Evolutionary conservation across 176 grass and related monocot genomes (phyloP).

Genomic region (Poa annua): DNA sequence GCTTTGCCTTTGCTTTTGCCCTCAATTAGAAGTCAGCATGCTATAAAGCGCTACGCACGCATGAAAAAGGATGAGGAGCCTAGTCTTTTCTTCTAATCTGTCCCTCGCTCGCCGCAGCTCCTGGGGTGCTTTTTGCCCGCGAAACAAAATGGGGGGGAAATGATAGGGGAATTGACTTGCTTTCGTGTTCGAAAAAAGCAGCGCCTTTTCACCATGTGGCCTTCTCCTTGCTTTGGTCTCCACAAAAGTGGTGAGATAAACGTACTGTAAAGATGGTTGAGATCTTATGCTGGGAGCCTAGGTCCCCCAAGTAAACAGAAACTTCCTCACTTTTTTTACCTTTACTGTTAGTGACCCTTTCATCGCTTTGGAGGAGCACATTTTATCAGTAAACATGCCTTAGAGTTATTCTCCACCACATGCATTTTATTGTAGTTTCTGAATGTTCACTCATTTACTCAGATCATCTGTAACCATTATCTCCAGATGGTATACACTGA

Average conservation of each 20-base stretch:
- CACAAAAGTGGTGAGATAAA: slow-evolving; percentile 39
- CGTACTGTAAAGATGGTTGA: slow-evolving; percentile 31
- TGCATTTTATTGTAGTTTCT: not conserved
- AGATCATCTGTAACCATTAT: not conserved
- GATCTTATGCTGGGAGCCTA: slow-evolving; percentile 15
- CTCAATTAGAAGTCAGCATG: slow-evolving; percentile 44
- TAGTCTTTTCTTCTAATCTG: slow-evolving; percentile 53
- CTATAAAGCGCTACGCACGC: slow-evolving; percentile 42
- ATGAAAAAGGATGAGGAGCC: not conserved
- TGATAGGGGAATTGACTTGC: slow-evolving; percentile 58
- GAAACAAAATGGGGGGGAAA: slow-evolving; percentile 44
- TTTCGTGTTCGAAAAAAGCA: slow-evolving; percentile 38
- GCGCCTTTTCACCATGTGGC: slow-evolving; percentile 38
- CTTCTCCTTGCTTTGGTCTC: slow-evolving; percentile 51
- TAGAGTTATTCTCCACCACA: not conserved
- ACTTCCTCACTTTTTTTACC: slow-evolving; percentile 36
- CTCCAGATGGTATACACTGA: not conserved
- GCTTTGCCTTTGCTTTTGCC: not conserved
- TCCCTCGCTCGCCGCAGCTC: slow-evolving; percentile 23
- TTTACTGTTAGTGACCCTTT: not conserved
- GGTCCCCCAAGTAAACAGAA: slow-evolving; percentile 41
- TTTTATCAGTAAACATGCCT: not conserved
- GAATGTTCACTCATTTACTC: not conserved
- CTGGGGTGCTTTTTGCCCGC: slow-evolving; percentile 20
- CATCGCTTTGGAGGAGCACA: slow-evolving; percentile 31